phyloP scores from a whole-genome alignment of 2,329 filamentous ascomycete species.

The Pseudocercospora ulei region DNA sequence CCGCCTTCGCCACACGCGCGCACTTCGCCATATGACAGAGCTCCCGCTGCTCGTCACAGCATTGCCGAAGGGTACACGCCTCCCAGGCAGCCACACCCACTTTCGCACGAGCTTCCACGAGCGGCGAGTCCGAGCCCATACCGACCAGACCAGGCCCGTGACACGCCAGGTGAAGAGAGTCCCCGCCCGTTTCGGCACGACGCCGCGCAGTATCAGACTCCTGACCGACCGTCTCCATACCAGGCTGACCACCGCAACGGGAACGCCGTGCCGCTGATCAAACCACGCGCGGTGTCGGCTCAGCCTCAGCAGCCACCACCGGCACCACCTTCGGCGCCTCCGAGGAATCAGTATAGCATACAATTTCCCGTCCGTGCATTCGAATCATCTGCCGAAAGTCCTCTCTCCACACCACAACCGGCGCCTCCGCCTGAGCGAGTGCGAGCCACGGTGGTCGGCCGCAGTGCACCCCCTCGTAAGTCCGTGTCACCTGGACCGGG shows the following conservation, averaged over 20 bases:
- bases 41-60: conserved; percentile 28
- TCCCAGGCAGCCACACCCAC: conserved; percentile 31
- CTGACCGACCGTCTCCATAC: conserved; percentile 13
- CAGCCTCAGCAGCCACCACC: conserved; percentile 21
- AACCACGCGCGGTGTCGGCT: conserved; percentile 31
- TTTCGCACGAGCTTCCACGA: conserved; percentile 33
- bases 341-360: conserved; percentile 27
- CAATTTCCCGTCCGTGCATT: conserved; percentile 31
- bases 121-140: conserved; percentile 26
- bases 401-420: conserved; percentile 32
- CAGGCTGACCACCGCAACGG: conserved; percentile 17
- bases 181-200: conserved; percentile 16
- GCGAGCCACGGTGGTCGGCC: conserved; percentile 6
- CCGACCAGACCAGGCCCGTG: conserved; percentile 2
- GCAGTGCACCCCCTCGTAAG: conserved; percentile 49
- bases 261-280: conserved; percentile 26
- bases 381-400: conserved; percentile 35
- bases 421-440: conserved; percentile 6
- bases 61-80: conserved; percentile 32
- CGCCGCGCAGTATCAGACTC: conserved; percentile 10
- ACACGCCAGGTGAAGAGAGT: conserved; percentile 27
- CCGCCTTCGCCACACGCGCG: conserved; percentile 23
- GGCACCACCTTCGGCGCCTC: conserved; percentile 17
- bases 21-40: conserved; percentile 21
- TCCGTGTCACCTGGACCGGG: conserved; percentile 62